Evolutionary conservation across 2,329 filamentous ascomycete genomes (phyloP).

Genomic region (Huntiella abstrusa): DNA sequence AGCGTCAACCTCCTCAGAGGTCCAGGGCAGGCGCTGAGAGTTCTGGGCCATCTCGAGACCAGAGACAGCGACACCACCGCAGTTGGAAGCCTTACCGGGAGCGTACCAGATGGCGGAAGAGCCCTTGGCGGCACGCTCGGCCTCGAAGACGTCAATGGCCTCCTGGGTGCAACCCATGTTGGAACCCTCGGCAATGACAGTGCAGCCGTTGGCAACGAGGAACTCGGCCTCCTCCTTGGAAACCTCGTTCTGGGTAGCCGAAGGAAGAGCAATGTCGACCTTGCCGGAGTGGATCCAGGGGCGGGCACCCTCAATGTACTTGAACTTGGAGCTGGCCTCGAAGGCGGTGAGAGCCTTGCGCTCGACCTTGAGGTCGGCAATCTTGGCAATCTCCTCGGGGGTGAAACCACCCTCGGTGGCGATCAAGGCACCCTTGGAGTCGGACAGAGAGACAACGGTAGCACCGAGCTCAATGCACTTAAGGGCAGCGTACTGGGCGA

Average conservation of each 20-base stretch:
- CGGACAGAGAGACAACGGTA: constrained; percentile 79
- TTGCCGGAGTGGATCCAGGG: constrained; percentile 83
- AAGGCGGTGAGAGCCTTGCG: constrained; percentile 66
- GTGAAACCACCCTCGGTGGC: constrained; percentile 57
- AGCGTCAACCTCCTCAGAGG: constrained; percentile 70
- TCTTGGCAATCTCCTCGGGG: constrained; percentile 57
- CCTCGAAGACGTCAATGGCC: constrained; percentile 86
- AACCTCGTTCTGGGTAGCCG: constrained; percentile 95
- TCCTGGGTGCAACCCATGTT: constrained; percentile 99
- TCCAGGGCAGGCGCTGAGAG: constrained; percentile 72
- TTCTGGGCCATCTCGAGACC: constrained; percentile 99
- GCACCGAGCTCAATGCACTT: constrained; percentile 94
- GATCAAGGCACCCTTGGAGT: constrained; percentile 73
- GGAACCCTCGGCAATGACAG: constrained; percentile 86
- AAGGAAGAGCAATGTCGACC: constrained; percentile 82
- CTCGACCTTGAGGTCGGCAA: constrained; percentile 71
- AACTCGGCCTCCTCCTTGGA: constrained; percentile 74
- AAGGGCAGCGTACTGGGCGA: constrained; percentile 90
- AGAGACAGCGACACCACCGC: constrained; percentile 89
- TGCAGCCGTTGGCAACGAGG: constrained; percentile 55
- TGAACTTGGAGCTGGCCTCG: constrained; percentile 48
- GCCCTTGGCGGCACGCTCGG: constrained; percentile 50
- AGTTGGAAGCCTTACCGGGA: constrained; percentile 92
- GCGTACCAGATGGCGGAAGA: constrained; percentile 74
- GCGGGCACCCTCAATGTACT: constrained; percentile 70